Percentiles rank a stretch among this genome's conserved stretches.
Evolutionary conservation across 2,329 filamentous ascomycete species (phyloP).

Genomic region (Fusarium anthophilum): DNA sequence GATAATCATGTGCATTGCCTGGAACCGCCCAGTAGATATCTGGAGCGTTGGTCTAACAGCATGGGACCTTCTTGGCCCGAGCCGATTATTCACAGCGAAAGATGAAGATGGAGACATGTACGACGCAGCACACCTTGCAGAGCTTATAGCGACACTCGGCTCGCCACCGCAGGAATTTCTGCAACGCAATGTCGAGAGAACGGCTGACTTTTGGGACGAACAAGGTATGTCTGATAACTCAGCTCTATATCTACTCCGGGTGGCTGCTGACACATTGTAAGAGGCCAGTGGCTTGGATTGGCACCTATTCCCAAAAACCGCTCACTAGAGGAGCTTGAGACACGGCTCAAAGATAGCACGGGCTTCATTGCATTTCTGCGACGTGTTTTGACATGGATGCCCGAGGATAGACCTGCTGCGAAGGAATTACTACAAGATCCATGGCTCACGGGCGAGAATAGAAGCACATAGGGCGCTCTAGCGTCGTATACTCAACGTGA

Average conservation of each 20-base stretch:
- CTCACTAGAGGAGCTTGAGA: constrained; percentile 33
- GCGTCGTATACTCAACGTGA: fast-evolving
- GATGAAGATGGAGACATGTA: constrained; percentile 35
- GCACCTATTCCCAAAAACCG: constrained; percentile 33
- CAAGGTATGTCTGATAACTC: background rate
- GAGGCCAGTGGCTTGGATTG: constrained; percentile 35
- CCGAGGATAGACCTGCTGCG: constrained; percentile 34
- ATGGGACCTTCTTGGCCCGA: constrained; percentile 38
- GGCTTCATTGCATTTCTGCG: constrained; percentile 36
- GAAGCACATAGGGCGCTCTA: background rate
- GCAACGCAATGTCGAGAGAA: constrained; percentile 9
- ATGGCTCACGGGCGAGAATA: constrained; percentile 21
- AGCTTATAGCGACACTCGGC: constrained; percentile 39
- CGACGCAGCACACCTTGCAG: constrained; percentile 36
- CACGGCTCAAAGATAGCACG: constrained; percentile 22
- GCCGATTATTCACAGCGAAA: constrained; percentile 29
- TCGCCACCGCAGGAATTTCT: constrained; percentile 34
- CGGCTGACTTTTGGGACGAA: constrained; percentile 38
- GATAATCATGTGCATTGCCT: constrained; percentile 31
- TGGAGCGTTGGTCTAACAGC: constrained; percentile 44
- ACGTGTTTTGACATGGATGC: constrained; percentile 36
- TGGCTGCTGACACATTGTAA: background rate
- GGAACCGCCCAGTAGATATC: constrained; percentile 42
- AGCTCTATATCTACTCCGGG: fast-evolving
- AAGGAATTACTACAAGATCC: constrained; percentile 38